Conservation (phyloP, 225 moss, liverwort and hornwort species). For the Climacium dendroides region DNA sequence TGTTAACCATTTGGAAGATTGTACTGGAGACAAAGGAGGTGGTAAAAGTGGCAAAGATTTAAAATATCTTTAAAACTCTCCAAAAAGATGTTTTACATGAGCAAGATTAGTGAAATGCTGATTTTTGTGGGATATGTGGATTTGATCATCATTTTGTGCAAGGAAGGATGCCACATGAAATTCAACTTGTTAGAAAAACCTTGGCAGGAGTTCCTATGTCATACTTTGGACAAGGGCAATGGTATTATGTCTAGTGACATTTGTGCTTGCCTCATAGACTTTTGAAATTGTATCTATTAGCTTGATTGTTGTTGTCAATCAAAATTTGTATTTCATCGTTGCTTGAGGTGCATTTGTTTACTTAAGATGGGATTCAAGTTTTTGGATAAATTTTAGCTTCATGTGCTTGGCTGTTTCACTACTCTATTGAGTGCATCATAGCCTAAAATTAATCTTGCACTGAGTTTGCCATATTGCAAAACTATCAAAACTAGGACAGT, state of each 20-base stretch:
- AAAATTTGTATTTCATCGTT: not conserved
- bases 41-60: not conserved
- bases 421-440: not conserved
- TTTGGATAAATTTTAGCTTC: too few relatives aligned
- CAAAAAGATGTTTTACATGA: not conserved
- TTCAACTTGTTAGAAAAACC: not conserved
- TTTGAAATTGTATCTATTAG: not conserved
- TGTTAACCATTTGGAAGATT: not conserved
- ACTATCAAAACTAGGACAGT: too few relatives aligned
- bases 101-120: fast-evolving
- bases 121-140: not conserved
- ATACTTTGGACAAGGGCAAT: too few relatives aligned
- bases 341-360: not conserved
- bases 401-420: not conserved
- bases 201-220: not conserved
- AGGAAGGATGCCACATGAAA: not conserved
- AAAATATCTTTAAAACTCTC: not conserved
- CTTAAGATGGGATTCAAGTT: not conserved
- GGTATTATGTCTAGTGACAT: not conserved
- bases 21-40: not conserved
- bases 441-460: not conserved
- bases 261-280: not conserved
- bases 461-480: not conserved
- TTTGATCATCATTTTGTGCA: not conserved
- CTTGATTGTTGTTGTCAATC: not conserved